Evolutionary conservation across 805 yeast species (phyloP).

Genomic region (Candida namnaoensis): DNA sequence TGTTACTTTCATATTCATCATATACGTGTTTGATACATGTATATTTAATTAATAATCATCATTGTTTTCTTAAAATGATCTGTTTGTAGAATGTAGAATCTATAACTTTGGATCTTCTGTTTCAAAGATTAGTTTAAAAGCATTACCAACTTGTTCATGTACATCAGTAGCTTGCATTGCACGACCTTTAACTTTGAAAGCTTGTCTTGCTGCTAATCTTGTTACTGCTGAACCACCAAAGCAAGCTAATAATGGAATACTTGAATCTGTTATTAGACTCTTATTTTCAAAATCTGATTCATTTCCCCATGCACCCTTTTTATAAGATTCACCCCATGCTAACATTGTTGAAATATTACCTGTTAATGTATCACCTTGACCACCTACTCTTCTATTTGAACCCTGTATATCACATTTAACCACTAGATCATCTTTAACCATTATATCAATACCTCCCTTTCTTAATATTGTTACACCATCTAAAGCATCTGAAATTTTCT

Average conservation of each 20-base stretch:
- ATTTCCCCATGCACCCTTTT: slow-evolving; percentile 48
- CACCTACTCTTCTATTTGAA: slow-evolving; percentile 79
- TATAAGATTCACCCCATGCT: slow-evolving; percentile 71
- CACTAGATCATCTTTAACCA: slow-evolving; percentile 39
- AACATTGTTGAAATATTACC: slow-evolving; percentile 79
- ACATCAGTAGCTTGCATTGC: slow-evolving; percentile 83
- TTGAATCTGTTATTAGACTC: slow-evolving; percentile 17
- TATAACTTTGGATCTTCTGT: neutral
- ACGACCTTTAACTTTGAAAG: slow-evolving; percentile 59
- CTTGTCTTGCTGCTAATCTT: slow-evolving; percentile 53
- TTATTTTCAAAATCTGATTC: slow-evolving; percentile 15
- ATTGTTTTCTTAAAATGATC: too few species aligned
- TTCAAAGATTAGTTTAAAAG: slow-evolving; percentile 28
- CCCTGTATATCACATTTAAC: slow-evolving; percentile 46
- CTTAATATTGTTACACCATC: slow-evolving; percentile 57
- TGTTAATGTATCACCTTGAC: slow-evolving; percentile 91
- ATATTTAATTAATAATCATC: too few species aligned
- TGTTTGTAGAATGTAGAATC: neutral
- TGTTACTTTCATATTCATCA: too few species aligned
- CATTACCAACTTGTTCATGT: slow-evolving; percentile 56
- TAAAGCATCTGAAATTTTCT: slow-evolving; percentile 36
- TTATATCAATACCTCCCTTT: slow-evolving; percentile 64
- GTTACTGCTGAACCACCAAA: slow-evolving; percentile 68
- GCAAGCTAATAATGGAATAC: slow-evolving; percentile 43
- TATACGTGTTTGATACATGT: neutral